phyloP scores from a whole-genome alignment of 306 rosid species.

The Benincasa hispida region DNA sequence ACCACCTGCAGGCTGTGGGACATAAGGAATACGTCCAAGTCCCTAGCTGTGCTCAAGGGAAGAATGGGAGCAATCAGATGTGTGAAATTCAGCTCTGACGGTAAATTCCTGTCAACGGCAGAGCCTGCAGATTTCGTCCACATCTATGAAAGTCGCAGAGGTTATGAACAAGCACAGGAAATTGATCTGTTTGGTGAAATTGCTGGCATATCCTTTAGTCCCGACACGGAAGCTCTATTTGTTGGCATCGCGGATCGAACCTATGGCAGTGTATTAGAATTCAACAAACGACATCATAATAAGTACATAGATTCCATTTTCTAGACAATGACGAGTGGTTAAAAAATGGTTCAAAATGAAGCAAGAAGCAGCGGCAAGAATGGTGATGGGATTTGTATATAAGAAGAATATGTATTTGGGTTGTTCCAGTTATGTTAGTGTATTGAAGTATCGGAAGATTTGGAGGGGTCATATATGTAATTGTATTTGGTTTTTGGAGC shows the following conservation, averaged over 20 bases:
- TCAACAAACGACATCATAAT: conserved; percentile 32
- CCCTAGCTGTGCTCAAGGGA: conserved; percentile 72
- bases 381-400: conserved; percentile 1
- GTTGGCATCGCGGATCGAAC: conserved; percentile 76
- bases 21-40: conserved; percentile 62
- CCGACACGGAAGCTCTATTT: conserved; percentile 69
- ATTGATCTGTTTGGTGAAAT: conserved; percentile 88
- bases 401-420: background rate
- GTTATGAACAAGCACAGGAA: conserved; percentile 53
- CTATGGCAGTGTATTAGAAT: conserved; percentile 79
- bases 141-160: conserved; percentile 40
- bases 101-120: conserved; percentile 77
- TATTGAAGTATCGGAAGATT: no score
- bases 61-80: conserved; percentile 89
- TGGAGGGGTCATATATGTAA: background rate
- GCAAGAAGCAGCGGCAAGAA: no score
- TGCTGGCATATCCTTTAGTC: conserved; percentile 82
- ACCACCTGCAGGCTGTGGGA: conserved; percentile 96
- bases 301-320: conserved; percentile 32
- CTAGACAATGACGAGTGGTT: conserved; percentile 7
- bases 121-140: conserved; percentile 95
- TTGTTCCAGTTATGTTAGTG: no score
- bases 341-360: background rate
- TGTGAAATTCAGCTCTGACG: conserved; percentile 52
- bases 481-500: background rate